These are phyloP conservation scores for Myriosclerotinia duriaeana DNA, from an alignment of 2,329 filamentous ascomycete genomes.

Conservation along the genomic window DNA sequence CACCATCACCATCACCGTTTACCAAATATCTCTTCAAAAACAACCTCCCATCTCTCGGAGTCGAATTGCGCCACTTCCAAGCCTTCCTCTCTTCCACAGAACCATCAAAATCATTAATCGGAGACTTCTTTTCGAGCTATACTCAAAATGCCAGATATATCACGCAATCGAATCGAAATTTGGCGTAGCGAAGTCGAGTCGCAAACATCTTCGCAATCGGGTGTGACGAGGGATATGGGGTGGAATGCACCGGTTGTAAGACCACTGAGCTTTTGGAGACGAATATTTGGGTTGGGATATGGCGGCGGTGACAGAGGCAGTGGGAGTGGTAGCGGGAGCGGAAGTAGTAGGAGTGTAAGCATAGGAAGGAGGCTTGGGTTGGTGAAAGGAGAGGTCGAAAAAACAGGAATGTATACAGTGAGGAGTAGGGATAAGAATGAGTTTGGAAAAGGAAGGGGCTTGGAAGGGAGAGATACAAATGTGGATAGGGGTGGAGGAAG, in stretches of 20 bases:
- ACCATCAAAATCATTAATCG: neutral
- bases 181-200: conserved; percentile 20
- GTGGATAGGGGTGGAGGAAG: neutral
- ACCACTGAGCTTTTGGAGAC: conserved; percentile 12
- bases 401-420: conserved; percentile 22
- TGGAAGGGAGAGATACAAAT: neutral
- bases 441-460: neutral
- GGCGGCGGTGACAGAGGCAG: neutral
- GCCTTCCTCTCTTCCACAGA: neutral
- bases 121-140: neutral
- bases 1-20: neutral
- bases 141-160: conserved; percentile 18
- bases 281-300: conserved; percentile 8
- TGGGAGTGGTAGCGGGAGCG: neutral
- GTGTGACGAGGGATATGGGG: neutral
- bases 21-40: neutral
- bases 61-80: conserved; percentile 1
- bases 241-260: conserved; percentile 1
- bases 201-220: conserved; percentile 15
- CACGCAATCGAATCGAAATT: conserved; percentile 18
- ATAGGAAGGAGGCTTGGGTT: neutral
- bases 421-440: conserved; percentile 14
- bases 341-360: neutral
- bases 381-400: conserved; percentile 17
- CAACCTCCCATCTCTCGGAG: neutral